Evolutionary conservation across 805 yeast genomes (phyloP), one percentile per base, ranked within the genome.

Genomic region (Ogataea henricii): DNA sequence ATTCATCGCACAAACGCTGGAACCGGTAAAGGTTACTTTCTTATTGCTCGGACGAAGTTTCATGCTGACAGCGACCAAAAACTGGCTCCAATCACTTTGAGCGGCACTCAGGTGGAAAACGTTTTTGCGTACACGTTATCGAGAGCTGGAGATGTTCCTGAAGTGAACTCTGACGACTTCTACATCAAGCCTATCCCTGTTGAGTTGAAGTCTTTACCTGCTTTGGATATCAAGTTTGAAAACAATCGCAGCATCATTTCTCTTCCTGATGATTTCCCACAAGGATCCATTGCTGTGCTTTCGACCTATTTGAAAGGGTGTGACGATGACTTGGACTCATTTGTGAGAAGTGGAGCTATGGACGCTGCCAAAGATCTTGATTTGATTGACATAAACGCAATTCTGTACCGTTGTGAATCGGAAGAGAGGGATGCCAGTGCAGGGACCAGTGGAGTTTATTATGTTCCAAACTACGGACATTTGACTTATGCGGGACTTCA

Each of bases 401-500:
- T 89, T 3, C 67, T 92, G 23, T 94, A 83, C 70, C 78, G 81
- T 44, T 83, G 94, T 60, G 96, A 89, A 47, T 78, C 85, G 10
- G 99, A 92, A 67, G 99, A 92, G 66, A 72, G 89, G 18, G 97
- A 91, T 62, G 78, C 82, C 10, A 81, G 91, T 55, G 76, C 68
- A 18, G 96, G 96, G 5, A 57, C 65, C 7, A 83, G 77, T 38
- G 96, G 97, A 8, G 79, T 79, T 0, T 92, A 94, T 67, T 64
- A 68, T 41, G 74, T 92, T 40, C 97, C 98, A 1, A 72, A 76
- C 25, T 71, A 77, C 64, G 97, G 97, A 0, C 71, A 72, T 13
- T 70, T 91, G 39, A 85, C 82, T 0, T 92, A 89, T 66, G 91
- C 96, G 34, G 99, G 99, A 9, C 70, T 94, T 18, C 95, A 89